phyloP scores from a whole-genome alignment of 2,329 filamentous ascomycete species.

The Apiospora hydei region DNA sequence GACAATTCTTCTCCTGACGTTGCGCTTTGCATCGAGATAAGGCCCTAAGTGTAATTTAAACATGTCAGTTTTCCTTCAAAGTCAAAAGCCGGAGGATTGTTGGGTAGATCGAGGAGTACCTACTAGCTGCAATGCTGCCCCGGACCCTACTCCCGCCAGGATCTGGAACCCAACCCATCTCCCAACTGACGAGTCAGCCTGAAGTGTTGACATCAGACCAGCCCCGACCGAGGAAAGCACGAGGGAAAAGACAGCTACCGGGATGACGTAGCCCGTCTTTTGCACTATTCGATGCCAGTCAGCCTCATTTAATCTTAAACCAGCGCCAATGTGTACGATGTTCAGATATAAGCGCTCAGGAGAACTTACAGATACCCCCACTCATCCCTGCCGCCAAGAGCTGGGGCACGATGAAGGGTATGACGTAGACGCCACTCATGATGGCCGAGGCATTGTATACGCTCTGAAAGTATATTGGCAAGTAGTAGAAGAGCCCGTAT shows the following conservation, averaged over 20 bases:
- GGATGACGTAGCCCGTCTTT: slow-evolving; percentile 47
- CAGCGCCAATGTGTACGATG: too few relatives aligned
- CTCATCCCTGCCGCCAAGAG: slow-evolving; percentile 39
- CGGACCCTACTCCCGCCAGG: slow-evolving; percentile 49
- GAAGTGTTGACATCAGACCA: slow-evolving; percentile 47
- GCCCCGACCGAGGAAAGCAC: slow-evolving; percentile 42
- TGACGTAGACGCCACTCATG: slow-evolving; percentile 43
- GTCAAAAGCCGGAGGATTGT: too few relatives aligned
- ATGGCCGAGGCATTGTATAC: slow-evolving; percentile 44
- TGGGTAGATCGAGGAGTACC: neutral
- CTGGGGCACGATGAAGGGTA: slow-evolving; percentile 39
- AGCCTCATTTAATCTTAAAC: neutral
- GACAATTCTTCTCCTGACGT: slow-evolving; percentile 39
- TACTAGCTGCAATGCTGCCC: slow-evolving; percentile 46
- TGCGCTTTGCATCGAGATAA: slow-evolving; percentile 51
- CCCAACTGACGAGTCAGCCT: slow-evolving; percentile 27
- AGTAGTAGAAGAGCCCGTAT: slow-evolving; percentile 44
- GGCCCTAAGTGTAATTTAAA: slow-evolving; percentile 34
- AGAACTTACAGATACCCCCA: slow-evolving; percentile 30
- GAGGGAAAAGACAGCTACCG: slow-evolving; percentile 45
- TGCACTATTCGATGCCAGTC: slow-evolving; percentile 31
- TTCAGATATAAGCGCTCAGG: too few relatives aligned
- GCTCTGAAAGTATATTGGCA: slow-evolving; percentile 40
- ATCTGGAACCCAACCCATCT: slow-evolving; percentile 53
- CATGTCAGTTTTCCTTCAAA: neutral